A percentile compares a stretch with the other conserved stretches of the same genome.
Evolutionary conservation across 306 rosid genomes (phyloP).

Genomic region (Malus asiatica): DNA sequence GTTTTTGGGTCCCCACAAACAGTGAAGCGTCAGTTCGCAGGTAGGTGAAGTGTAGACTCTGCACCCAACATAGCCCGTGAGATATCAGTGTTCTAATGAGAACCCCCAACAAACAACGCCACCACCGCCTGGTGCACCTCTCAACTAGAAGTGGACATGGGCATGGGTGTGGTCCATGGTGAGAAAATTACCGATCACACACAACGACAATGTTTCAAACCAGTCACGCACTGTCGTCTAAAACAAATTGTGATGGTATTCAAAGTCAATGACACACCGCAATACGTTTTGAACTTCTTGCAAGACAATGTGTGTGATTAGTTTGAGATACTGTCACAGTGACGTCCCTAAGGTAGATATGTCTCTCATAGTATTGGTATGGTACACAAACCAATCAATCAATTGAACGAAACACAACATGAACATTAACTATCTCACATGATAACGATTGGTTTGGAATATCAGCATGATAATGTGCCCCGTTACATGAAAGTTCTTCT

Average conservation of each 20-base stretch:
- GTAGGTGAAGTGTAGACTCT: slow-evolving; percentile 55
- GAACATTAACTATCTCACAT: not conserved
- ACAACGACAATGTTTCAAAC: not conserved
- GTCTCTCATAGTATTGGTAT: not conserved
- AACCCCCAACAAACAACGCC: slow-evolving; percentile 29
- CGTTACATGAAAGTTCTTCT: not conserved
- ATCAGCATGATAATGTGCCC: not conserved
- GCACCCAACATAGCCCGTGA: slow-evolving; percentile 56
- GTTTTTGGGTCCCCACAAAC: slow-evolving; percentile 25
- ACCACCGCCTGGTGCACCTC: slow-evolving; percentile 14
- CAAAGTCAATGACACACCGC: not conserved
- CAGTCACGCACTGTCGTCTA: not conserved
- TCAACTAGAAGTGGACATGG: slow-evolving; percentile 38
- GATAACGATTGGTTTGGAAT: not conserved
- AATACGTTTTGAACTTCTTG: no score
- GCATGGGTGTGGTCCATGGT: slow-evolving; percentile 1
- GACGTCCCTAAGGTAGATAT: fast-evolving
- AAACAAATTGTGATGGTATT: not conserved
- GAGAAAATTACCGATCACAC: not conserved
- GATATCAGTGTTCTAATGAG: slow-evolving; percentile 26
- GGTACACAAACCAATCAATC: not conserved
- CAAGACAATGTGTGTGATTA: no score
- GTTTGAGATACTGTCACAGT: no score
- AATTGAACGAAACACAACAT: not conserved
- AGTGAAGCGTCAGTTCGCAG: slow-evolving; percentile 51